Base-by-base conservation (phyloP, 345 rosid genomes). In the Eucalyptus marginata region DNA sequence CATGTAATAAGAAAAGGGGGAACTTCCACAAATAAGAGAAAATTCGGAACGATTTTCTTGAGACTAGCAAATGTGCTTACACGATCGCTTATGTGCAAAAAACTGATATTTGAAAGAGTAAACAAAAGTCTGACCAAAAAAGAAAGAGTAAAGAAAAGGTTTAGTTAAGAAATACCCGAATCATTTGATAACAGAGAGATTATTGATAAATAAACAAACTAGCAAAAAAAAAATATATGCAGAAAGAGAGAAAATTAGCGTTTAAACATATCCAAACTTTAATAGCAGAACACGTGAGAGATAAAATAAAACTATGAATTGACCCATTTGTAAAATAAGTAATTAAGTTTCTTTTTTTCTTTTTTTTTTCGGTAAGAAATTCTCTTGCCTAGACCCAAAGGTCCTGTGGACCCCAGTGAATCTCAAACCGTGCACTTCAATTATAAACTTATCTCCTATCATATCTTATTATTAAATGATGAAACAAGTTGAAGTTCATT, bases 261-360 rank as follows among this genome's bases (percentile, higher is more conserved):
- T 59, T 27, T 3, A 76, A 76, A 76, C 2, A 12, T 10, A 20
- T 40, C 9, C 29, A 20, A 40, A 71, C 18, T 36, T 76, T 36
- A 76, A 76, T 18, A 76, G 4, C 0, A 5, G 18, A 36, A 36
- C 13, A 22, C 0, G 0, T 7, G 4, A 71, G 0, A 40, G 2
- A 71, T 20, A 71, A 76, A 40, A 20, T 20, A 76, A 40, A 76
- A 20, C 12, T 36, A 36, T 20, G 27, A 76, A 76, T 76, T 76
- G 6, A 17, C 3, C n/a, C n/a, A n/a, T n/a, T n/a, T n/a, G n/a
- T n/a, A n/a, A n/a, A n/a, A n/a, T n/a, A n/a, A n/a, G n/a, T n/a
- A n/a, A n/a, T n/a, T n/a, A n/a, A n/a, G n/a, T n/a, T n/a, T n/a
- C n/a, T n/a, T n/a, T n/a, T n/a, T n/a, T n/a, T n/a, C n/a, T n/a